Conservation (phyloP, 345 rosid species). For the Eucalyptus urophylla region DNA sequence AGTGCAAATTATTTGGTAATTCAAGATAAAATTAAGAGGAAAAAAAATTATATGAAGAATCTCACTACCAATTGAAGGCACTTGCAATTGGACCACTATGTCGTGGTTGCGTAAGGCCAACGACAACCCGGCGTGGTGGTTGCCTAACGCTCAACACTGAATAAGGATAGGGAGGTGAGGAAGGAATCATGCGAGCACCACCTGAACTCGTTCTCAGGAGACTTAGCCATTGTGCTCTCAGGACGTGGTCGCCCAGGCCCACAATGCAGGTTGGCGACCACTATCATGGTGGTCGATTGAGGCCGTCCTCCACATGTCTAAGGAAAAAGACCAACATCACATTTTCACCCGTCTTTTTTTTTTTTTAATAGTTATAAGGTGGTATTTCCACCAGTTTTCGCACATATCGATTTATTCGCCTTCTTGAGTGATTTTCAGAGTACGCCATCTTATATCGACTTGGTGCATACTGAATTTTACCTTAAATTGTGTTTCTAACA, state of each 20-base stretch:
- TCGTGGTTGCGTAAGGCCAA: fast-evolving
- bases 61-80: too few relatives aligned
- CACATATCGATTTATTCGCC: background rate
- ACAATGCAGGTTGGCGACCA: background rate
- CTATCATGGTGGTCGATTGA: too few relatives aligned
- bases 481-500: background rate
- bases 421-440: fast-evolving
- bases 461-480: background rate
- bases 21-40: too few relatives aligned
- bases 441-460: fast-evolving
- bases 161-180: background rate
- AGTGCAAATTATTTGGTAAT: too few relatives aligned
- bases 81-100: too few relatives aligned
- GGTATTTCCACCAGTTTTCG: background rate
- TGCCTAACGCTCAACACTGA: background rate
- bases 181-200: background rate
- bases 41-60: too few relatives aligned
- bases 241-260: fast-evolving
- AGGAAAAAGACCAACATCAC: background rate
- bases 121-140: fast-evolving
- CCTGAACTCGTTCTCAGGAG: background rate
- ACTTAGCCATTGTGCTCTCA: background rate
- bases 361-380: background rate
- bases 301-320: background rate
- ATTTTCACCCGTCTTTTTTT: too few relatives aligned